Evolutionary conservation across 441 rosid species (phyloP).

Genomic region (Heliophila coronopifolia): DNA sequence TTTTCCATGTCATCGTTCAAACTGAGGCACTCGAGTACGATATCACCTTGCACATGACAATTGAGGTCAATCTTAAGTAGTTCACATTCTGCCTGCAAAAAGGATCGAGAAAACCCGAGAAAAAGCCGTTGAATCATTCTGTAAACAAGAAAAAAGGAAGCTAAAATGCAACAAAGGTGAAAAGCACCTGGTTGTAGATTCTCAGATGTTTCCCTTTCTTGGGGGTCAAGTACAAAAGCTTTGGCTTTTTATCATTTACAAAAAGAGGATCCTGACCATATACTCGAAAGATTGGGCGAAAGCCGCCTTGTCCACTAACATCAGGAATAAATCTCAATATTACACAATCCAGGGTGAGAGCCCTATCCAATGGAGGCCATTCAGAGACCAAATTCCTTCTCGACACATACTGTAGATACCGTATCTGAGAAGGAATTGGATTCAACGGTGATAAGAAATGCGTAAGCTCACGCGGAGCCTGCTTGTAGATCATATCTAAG

Average conservation of each 20-base stretch:
- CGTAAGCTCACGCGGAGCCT: slow-evolving; percentile 85
- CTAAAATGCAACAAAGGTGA: too few species aligned
- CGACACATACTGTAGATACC: slow-evolving; percentile 81
- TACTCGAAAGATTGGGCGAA: slow-evolving; percentile 72
- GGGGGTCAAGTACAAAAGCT: slow-evolving; percentile 52
- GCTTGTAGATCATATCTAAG: slow-evolving; percentile 85
- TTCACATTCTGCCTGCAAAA: slow-evolving; percentile 73
- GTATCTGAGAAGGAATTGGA: slow-evolving; percentile 80
- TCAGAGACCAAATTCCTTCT: slow-evolving; percentile 84
- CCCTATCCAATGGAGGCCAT: slow-evolving; percentile 90
- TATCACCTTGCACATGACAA: slow-evolving; percentile 81
- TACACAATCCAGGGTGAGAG: slow-evolving; percentile 78
- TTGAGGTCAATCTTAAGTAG: slow-evolving; percentile 83
- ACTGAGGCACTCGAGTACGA: slow-evolving; percentile 81
- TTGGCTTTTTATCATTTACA: slow-evolving; percentile 48
- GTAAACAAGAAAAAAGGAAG: slow-evolving; percentile 1
- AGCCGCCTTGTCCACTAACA: slow-evolving; percentile 69
- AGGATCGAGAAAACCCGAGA: slow-evolving; percentile 10
- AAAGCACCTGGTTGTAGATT: slow-evolving; percentile 68
- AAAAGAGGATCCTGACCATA: slow-evolving; percentile 82
- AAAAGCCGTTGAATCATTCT: not conserved
- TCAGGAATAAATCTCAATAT: slow-evolving; percentile 73
- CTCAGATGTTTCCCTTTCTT: slow-evolving; percentile 54
- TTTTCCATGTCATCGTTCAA: slow-evolving; percentile 65
- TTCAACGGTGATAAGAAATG: slow-evolving; percentile 69